Percentiles rank a stretch among this genome's conserved stretches.
phyloP scores from a whole-genome alignment of 495 filamentous ascomycete genomes.

The Penicillium bialowiezense region DNA sequence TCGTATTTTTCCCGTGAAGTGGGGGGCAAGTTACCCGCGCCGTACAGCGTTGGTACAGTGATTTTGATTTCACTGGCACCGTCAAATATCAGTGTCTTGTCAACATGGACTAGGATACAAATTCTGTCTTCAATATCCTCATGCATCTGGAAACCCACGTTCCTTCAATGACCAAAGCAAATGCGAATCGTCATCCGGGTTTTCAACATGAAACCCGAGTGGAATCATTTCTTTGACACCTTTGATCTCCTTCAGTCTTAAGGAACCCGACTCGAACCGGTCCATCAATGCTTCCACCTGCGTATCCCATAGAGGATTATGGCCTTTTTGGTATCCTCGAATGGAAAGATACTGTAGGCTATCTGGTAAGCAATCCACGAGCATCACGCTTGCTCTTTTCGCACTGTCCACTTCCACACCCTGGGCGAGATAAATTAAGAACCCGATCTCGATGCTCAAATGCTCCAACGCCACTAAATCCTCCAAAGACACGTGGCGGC shows the following conservation, averaged over 20 bases:
- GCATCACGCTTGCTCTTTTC: neutral
- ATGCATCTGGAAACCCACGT: neutral
- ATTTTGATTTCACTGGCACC: too few species aligned
- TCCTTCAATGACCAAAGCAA: conserved; percentile 12
- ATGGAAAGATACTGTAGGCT: conserved; percentile 26
- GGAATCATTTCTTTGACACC: conserved; percentile 22
- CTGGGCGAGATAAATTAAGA: neutral
- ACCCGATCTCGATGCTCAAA: too few species aligned
- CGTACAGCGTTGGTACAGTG: too few species aligned
- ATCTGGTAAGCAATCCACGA: conserved; percentile 18
- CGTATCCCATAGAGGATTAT: conserved; percentile 7
- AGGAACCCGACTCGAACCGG: conserved; percentile 3
- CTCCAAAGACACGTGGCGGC: too few species aligned
- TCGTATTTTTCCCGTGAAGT: conserved; percentile 5
- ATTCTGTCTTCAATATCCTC: too few species aligned
- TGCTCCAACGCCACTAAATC: too few species aligned
- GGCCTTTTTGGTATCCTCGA: conserved; percentile 22
- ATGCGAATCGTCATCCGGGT: conserved; percentile 14
- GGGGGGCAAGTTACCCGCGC: neutral
- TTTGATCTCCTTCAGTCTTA: conserved; percentile 14
- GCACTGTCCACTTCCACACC: neutral
- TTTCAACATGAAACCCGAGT: conserved; percentile 12
- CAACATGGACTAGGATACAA: too few species aligned
- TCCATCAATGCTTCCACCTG: conserved; percentile 19
- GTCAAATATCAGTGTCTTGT: too few species aligned